phyloP scores from a whole-genome alignment of 441 rosid genomes.

The Corymbia citriodora region DNA sequence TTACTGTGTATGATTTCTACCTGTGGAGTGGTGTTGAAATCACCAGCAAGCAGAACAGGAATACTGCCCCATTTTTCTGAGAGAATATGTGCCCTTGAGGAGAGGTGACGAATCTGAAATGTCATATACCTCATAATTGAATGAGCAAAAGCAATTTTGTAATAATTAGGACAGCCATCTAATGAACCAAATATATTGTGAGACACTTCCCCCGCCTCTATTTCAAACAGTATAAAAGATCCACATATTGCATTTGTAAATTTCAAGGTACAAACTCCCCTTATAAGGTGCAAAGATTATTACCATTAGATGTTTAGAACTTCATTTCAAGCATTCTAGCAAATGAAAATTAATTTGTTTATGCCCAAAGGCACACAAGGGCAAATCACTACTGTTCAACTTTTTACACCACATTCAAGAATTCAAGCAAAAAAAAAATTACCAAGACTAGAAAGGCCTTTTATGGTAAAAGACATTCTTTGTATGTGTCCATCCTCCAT shows the following conservation, averaged over 20 bases:
- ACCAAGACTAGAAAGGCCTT: not conserved
- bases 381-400: not conserved
- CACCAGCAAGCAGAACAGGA: slow-evolving; percentile 66
- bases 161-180: not conserved
- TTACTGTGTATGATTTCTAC: slow-evolving; percentile 15
- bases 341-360: not conserved
- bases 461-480: not conserved
- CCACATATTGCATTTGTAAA: not conserved
- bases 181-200: not conserved
- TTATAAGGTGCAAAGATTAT: not conserved
- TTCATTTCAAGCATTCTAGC: not conserved
- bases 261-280: not conserved
- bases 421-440: not conserved
- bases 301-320: not conserved
- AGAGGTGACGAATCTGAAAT: slow-evolving; percentile 52
- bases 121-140: not conserved
- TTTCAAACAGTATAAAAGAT: not conserved
- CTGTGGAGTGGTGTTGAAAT: slow-evolving; percentile 74
- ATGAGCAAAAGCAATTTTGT: not conserved
- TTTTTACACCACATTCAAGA: not conserved
- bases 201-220: not conserved
- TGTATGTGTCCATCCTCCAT: not conserved
- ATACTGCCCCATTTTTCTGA: slow-evolving; percentile 65
- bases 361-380: not conserved
- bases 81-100: slow-evolving; percentile 57